Percentiles rank a stretch among this genome's conserved stretches.
Conservation (phyloP, 192 early-diverging fungal species). For the Coemansia sp. region DNA sequence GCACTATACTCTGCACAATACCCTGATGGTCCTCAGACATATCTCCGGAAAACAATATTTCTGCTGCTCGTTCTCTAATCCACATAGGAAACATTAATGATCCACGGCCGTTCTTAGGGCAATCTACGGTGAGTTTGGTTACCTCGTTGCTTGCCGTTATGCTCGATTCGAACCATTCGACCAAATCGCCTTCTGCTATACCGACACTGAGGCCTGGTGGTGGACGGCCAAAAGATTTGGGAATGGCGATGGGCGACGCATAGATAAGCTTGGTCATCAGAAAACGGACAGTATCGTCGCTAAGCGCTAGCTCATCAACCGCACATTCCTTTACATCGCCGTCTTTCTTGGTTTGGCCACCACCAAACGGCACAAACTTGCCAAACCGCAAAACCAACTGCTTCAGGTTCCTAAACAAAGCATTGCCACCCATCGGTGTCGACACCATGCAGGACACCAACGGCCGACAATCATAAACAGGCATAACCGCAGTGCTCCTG, state of each 20-base stretch:
- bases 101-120: slow-evolving; percentile 53
- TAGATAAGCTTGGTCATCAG: slow-evolving; percentile 10
- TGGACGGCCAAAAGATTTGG: neutral
- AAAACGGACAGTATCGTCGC: slow-evolving; percentile 9
- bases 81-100: slow-evolving; percentile 71
- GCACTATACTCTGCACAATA: slow-evolving; percentile 59
- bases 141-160: neutral
- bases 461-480: slow-evolving; percentile 60
- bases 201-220: slow-evolving; percentile 1
- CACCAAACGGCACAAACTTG: slow-evolving; percentile 9
- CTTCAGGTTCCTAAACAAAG: slow-evolving; percentile 14
- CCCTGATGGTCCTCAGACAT: slow-evolving; percentile 61
- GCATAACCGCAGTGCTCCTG: slow-evolving; percentile 72
- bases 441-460: slow-evolving; percentile 9
- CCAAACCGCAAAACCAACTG: slow-evolving; percentile 14
- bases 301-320: slow-evolving; percentile 8
- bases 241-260: slow-evolving; percentile 9
- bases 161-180: slow-evolving; percentile 25
- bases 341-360: neutral
- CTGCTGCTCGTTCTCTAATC: slow-evolving; percentile 80
- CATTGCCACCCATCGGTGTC: slow-evolving; percentile 21
- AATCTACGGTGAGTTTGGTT: slow-evolving; percentile 11
- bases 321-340: neutral
- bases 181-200: neutral
- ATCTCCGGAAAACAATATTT: slow-evolving; percentile 80